phyloP scores from a whole-genome alignment of 2,329 filamentous ascomycete species.

The Leptoxyphium fumago region DNA sequence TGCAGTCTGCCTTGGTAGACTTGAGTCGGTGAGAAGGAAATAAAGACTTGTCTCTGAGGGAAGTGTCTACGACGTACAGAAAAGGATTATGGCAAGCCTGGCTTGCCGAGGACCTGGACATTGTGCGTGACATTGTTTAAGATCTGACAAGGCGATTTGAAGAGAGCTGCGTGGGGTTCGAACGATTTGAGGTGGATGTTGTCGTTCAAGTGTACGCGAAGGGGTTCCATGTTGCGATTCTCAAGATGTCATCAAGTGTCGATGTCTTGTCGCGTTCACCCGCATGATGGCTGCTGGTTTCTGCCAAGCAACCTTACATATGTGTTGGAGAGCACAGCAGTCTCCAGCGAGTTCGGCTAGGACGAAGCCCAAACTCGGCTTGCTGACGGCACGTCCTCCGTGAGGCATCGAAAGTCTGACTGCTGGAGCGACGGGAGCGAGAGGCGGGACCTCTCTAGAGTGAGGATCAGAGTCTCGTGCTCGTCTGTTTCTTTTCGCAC shows the following conservation, averaged over 20 bases:
- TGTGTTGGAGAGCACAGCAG: background rate
- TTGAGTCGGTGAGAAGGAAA: slow-evolving; percentile 48
- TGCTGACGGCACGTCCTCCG: background rate
- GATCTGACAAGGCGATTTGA: slow-evolving; percentile 2
- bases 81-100: slow-evolving; percentile 29
- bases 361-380: background rate
- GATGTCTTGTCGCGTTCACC: too few species aligned
- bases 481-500: slow-evolving; percentile 49
- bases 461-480: slow-evolving; percentile 87
- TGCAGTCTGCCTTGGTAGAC: slow-evolving; percentile 5
- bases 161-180: background rate
- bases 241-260: too few species aligned
- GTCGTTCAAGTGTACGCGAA: background rate
- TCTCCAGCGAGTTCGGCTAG: background rate
- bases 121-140: background rate
- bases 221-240: too few species aligned
- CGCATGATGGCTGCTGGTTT: background rate
- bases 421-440: slow-evolving; percentile 15
- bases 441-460: slow-evolving; percentile 69
- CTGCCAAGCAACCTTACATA: background rate
- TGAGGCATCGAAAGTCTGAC: background rate
- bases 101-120: background rate
- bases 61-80: slow-evolving; percentile 66
- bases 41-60: slow-evolving; percentile 86
- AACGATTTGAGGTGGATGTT: background rate